Evolutionary conservation across 495 filamentous ascomycete species (phyloP).

Genomic region (Penicillium ucsense): DNA sequence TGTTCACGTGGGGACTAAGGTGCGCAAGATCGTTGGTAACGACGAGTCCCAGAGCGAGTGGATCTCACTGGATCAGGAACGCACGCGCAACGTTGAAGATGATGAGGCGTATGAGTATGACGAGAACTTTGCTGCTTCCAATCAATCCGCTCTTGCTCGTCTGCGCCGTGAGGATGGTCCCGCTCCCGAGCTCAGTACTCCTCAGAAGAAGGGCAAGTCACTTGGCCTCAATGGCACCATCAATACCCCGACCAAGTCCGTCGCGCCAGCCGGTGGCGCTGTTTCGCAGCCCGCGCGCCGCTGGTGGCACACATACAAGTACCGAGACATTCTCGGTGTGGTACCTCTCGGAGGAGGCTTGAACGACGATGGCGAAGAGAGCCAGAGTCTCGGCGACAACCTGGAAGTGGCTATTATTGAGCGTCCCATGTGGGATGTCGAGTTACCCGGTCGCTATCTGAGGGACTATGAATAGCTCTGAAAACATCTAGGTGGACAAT

Average conservation of each 20-base stretch:
- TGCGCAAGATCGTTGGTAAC: conserved; percentile 36
- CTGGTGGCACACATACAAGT: conserved; percentile 81
- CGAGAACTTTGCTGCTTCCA: conserved; percentile 22
- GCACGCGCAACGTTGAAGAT: conserved; percentile 32
- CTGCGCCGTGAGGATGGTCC: conserved; percentile 25
- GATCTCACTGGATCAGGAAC: conserved; percentile 37
- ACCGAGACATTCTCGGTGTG: conserved; percentile 82
- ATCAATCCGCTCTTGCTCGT: conserved; percentile 24
- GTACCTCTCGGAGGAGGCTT: conserved; percentile 48
- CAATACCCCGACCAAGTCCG: conserved; percentile 20
- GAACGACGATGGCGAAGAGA: conserved; percentile 8
- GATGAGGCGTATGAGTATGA: conserved; percentile 36
- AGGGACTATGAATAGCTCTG: conserved; percentile 48
- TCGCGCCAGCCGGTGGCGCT: conserved; percentile 10
- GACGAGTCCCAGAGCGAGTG: conserved; percentile 33
- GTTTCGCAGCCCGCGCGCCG: conserved; percentile 22
- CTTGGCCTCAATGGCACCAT: conserved; percentile 8
- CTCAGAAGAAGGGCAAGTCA: conserved; percentile 16
- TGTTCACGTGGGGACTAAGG: conserved; percentile 49
- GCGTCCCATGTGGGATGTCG: conserved; percentile 74
- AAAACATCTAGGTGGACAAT: conserved; percentile 5
- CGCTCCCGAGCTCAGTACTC: conserved; percentile 27
- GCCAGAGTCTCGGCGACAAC: conserved; percentile 19
- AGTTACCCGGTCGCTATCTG: conserved; percentile 64
- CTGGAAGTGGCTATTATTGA: conserved; percentile 83